Evolutionary conservation across 169 alveolate species (phyloP).

Genomic region (Cryptosporidium xiaoi): DNA sequence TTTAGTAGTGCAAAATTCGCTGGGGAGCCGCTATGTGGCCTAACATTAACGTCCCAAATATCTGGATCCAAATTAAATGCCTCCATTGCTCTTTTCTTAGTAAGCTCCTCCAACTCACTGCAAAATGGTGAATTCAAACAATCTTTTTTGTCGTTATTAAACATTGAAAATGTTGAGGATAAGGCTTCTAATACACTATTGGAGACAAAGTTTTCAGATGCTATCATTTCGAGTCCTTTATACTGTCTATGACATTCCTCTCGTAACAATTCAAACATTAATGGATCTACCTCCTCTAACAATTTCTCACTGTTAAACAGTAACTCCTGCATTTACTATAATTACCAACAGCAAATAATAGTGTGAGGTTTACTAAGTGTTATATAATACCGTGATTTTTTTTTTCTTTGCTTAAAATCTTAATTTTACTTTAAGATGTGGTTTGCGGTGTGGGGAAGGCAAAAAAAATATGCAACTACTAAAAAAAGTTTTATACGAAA

Average conservation of each 20-base stretch:
- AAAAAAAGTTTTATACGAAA: no score
- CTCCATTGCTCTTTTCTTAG: constrained; percentile 91
- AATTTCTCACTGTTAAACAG: constrained; percentile 3
- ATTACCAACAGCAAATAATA: no score
- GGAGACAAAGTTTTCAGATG: constrained; percentile 85
- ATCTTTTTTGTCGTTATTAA: constrained; percentile 80
- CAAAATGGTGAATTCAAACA: constrained; percentile 81
- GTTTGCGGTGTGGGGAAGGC: no score
- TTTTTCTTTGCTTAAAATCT: no score
- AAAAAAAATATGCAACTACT: no score
- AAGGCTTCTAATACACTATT: constrained; percentile 81
- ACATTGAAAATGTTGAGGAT: constrained; percentile 77
- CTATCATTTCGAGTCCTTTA: constrained; percentile 82
- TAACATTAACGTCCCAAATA: constrained; percentile 98
- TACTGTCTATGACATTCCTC: constrained; percentile 82
- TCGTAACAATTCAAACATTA: constrained; percentile 75
- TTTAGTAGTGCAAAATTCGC: constrained; percentile 96
- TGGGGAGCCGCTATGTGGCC: constrained; percentile 95
- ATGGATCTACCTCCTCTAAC: constrained; percentile 81
- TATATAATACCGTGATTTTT: no score
- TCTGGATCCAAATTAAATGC: constrained; percentile 92
- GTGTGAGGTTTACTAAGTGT: no score
- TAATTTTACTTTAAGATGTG: no score
- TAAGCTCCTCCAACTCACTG: constrained; percentile 73
- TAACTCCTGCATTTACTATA: no score